These are phyloP conservation scores for Agroathelia rolfsii DNA, from an alignment of 1,284 basidiomycete genomes.

Conservation along the genomic window DNA sequence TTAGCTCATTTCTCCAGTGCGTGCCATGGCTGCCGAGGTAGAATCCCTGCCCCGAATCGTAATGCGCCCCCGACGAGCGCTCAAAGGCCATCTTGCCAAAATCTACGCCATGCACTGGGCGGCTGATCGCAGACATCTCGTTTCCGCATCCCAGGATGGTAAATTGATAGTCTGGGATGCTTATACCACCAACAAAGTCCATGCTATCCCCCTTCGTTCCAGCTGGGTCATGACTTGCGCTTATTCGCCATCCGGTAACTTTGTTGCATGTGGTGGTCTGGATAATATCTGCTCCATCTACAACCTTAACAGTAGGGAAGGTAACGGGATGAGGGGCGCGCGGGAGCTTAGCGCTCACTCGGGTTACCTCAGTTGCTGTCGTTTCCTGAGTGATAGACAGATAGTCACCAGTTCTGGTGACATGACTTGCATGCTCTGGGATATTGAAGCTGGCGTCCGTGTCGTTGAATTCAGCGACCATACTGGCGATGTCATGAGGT, in stretches of 20 bases:
- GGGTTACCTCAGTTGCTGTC: conserved; percentile 95
- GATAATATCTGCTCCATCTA: conserved; percentile 99
- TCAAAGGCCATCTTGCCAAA: conserved; percentile 96
- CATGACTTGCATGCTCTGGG: conserved; percentile 99
- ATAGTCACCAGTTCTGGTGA: conserved; percentile 96
- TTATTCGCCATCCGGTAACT: conserved; percentile 93
- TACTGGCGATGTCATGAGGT: conserved; percentile 99
- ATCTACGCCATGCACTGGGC: conserved; percentile 99
- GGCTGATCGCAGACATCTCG: conserved; percentile 90
- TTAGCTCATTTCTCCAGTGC: conserved; percentile 41
- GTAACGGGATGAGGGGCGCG: conserved; percentile 64
- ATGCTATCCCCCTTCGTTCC: conserved; percentile 94
- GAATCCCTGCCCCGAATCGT: conserved; percentile 91
- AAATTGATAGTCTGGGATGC: conserved; percentile 99
- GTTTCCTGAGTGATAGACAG: conserved; percentile 97
- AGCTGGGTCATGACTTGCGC: conserved; percentile 99
- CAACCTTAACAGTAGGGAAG: conserved; percentile 72
- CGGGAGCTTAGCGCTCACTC: conserved; percentile 94
- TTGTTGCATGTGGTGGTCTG: conserved; percentile 95
- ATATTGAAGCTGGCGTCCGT: conserved; percentile 92
- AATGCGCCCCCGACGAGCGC: conserved; percentile 89
- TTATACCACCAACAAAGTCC: conserved; percentile 99
- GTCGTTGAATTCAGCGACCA: conserved; percentile 98
- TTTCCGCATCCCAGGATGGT: conserved; percentile 97
- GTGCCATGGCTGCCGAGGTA: conserved; percentile 94